A percentile compares a stretch with the other conserved stretches of the same genome.
Conservation (phyloP, 1,139 yeast species). For the Geotrichum histeridarum region DNA sequence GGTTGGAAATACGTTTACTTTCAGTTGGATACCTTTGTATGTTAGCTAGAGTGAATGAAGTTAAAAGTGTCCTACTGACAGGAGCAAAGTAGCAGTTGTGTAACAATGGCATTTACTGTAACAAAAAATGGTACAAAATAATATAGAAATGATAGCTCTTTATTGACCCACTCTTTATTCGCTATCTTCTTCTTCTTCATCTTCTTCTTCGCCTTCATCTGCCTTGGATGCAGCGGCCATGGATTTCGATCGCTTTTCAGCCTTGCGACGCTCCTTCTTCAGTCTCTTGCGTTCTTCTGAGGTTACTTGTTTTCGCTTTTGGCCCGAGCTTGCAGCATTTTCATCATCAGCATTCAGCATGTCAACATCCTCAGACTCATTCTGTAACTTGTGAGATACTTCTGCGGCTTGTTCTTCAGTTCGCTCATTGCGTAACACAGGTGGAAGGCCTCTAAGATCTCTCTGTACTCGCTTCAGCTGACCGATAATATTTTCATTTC, state of each 20-base stretch:
- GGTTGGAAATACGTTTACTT: slow-evolving; percentile 10
- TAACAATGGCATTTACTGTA: too few relatives aligned
- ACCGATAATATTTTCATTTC: slow-evolving; percentile 41
- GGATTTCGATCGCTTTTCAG: slow-evolving; percentile 29
- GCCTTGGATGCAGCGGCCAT: slow-evolving; percentile 12
- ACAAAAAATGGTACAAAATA: too few relatives aligned
- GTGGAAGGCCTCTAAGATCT: slow-evolving; percentile 71
- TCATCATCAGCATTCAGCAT: slow-evolving; percentile 11
- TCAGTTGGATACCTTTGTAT: background rate
- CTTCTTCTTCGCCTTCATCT: slow-evolving; percentile 5
- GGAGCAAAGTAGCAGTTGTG: too few relatives aligned
- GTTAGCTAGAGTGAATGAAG: background rate
- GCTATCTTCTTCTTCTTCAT: background rate
- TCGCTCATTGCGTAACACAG: slow-evolving; percentile 37
- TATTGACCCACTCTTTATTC: too few relatives aligned
- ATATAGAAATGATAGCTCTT: too few relatives aligned
- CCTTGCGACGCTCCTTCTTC: slow-evolving; percentile 41
- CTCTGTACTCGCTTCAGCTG: slow-evolving; percentile 66
- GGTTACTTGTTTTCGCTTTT: slow-evolving; percentile 21
- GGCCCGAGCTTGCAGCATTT: slow-evolving; percentile 6
- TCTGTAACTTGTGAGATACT: slow-evolving; percentile 3
- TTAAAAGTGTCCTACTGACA: too few relatives aligned
- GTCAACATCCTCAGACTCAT: slow-evolving; percentile 12
- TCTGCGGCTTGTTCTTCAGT: slow-evolving; percentile 19
- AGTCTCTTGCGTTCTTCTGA: slow-evolving; percentile 39